Base-by-base conservation (phyloP, 768 basidiomycete species). In the Dioszegia crocea region DNA sequence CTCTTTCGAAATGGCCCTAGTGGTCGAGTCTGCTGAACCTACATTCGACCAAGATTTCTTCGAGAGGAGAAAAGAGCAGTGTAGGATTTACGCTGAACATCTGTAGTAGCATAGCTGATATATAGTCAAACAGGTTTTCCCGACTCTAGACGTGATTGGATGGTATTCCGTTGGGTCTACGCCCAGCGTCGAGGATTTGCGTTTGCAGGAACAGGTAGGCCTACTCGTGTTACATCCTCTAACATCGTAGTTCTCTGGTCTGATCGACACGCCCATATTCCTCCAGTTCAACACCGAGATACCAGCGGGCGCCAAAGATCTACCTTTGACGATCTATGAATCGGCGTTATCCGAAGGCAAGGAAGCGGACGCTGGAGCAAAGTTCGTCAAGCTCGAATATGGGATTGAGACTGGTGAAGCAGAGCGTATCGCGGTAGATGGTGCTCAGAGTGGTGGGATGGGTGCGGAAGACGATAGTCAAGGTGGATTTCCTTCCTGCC, bases 331-430 rank as follows among this genome's bases (percentile, higher is more conserved):
- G 66, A 87, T 93, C n/a, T 99, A 89, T 70, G 93, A 97, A 73
- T 88, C 90, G 0, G 87, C 88, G 1, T 85, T 56, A 30, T 48
- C 58, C 23, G 49, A 40, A 11, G 57, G 23, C 81, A 71, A 84
- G 86, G 1, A 86, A 14, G 23, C 51, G 6, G 51, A 53, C 26
- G 51, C 38, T 3, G 51, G 51, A 1, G 43, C 33, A 87, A 59
- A 63, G 11, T 94, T 89, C 68, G 84, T 94, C 44, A 88, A 91
- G 69, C 89, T 87, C 1, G 80, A 87, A 3, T 98, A 86, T 78
- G 86, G 84, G 49, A 87, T 99, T 17, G 94, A 97, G 77, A 97
- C 94, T 0, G 96, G 94, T 31, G 96, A 99, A 78, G 96, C 96
- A 16, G 96, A 99, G 75, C 86, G 96, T 38, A 97, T 99, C 62